phyloP scores from a whole-genome alignment of 805 yeast species.

The Metschnikowia shivogae region DNA sequence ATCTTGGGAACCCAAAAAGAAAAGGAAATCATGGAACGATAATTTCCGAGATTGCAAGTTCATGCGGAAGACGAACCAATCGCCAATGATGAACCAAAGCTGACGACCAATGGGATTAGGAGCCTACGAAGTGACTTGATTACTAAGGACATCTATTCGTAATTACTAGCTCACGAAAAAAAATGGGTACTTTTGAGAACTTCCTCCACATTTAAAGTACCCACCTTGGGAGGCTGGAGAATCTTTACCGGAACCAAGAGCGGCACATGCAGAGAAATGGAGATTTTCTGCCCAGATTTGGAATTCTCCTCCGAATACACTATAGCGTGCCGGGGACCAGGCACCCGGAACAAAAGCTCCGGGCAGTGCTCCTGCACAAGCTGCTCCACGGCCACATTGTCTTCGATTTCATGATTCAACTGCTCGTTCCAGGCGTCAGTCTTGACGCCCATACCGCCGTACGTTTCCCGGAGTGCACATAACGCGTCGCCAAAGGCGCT shows the following conservation, averaged over 20 bases:
- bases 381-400: slow-evolving; percentile 5
- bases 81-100: not conserved
- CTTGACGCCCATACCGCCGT: slow-evolving; percentile 4
- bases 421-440: slow-evolving; percentile 2
- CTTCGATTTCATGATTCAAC: slow-evolving; percentile 9
- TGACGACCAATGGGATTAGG: not conserved
- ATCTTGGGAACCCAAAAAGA: no score
- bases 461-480: slow-evolving; percentile 4
- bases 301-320: slow-evolving; percentile 4
- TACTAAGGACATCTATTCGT: no score
- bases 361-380: slow-evolving; percentile 24
- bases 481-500: slow-evolving; percentile 11
- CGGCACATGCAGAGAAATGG: slow-evolving; percentile 18
- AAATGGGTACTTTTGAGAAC: slow-evolving; percentile 34
- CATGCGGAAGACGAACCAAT: not conserved
- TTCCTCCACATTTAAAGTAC: slow-evolving; percentile 28
- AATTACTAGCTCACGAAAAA: slow-evolving; percentile 25
- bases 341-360: slow-evolving; percentile 16
- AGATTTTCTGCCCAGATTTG: not conserved
- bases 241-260: slow-evolving; percentile 31
- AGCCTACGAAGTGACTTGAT: not conserved
- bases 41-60: not conserved
- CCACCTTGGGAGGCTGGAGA: slow-evolving; percentile 26
- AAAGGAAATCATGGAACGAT: no score
- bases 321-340: slow-evolving; percentile 1